Conservation (phyloP, 2,329 filamentous ascomycete species). For the Periconia digitata region DNA sequence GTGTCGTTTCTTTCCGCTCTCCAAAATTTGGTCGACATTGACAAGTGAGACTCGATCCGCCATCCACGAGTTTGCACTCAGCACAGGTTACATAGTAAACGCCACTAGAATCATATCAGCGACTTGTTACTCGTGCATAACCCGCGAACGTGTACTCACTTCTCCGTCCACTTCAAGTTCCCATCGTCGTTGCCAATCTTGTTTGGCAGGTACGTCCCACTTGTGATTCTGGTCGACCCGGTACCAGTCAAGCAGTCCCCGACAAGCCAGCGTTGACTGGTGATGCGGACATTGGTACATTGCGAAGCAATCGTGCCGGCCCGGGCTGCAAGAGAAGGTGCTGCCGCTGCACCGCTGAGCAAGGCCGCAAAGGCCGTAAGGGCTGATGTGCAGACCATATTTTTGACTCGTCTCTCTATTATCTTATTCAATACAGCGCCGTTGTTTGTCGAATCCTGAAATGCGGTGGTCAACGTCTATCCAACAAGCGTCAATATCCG, state of each 20-base stretch:
- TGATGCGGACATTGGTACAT: constrained; percentile 6
- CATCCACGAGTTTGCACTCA: constrained; percentile 3
- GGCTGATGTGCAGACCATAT: not conserved
- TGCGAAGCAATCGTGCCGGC: constrained; percentile 1
- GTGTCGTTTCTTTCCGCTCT: not conserved
- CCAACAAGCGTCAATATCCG: too few relatives aligned
- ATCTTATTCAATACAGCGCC: too few relatives aligned
- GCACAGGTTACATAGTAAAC: not conserved
- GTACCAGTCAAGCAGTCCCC: constrained; percentile 10
- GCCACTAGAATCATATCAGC: too few relatives aligned
- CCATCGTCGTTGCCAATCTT: constrained; percentile 12
- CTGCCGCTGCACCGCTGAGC: not conserved
- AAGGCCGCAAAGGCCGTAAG: not conserved
- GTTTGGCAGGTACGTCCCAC: constrained; percentile 7
- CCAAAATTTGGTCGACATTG: constrained; percentile 1
- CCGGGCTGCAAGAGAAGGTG: not conserved
- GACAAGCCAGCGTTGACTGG: constrained; percentile 8
- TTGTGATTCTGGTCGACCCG: constrained; percentile 8
- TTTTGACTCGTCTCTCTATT: too few relatives aligned
- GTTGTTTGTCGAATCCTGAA: too few relatives aligned
- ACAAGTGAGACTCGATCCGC: constrained; percentile 3
- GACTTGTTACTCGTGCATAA: too few relatives aligned
- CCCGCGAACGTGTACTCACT: too few relatives aligned
- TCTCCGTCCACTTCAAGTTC: constrained; percentile 5
- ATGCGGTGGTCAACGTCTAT: too few relatives aligned